Evolutionary conservation across 164 flowering plant species (phyloP).

Genomic region (Aristolochia californica): DNA sequence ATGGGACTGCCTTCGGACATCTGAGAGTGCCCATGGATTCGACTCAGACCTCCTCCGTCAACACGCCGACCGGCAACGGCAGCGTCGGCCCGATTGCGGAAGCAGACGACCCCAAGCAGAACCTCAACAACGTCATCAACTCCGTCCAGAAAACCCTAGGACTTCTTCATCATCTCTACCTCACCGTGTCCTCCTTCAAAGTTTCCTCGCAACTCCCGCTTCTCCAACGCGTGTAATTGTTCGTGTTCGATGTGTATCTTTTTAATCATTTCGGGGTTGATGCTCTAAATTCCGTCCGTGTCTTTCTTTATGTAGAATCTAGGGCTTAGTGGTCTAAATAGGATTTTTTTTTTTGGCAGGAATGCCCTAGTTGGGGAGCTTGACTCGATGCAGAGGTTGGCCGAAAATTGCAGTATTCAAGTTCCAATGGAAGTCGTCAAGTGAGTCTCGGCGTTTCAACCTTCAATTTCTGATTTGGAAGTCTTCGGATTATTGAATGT

Average conservation of each 20-base stretch:
- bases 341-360: conserved; percentile 24
- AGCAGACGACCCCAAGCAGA: conserved; percentile 68
- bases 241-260: background rate
- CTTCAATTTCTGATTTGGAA: background rate
- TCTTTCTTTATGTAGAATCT: background rate
- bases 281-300: background rate
- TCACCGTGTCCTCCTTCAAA: conserved; percentile 84
- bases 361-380: conserved; percentile 67
- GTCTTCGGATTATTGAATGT: background rate
- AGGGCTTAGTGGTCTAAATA: background rate
- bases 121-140: conserved; percentile 50
- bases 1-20: no score
- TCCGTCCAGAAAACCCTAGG: conserved; percentile 81
- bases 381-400: conserved; percentile 54
- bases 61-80: conserved; percentile 2
- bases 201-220: conserved; percentile 82
- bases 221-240: conserved; percentile 64
- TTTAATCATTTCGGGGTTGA: background rate
- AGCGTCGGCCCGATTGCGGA: conserved; percentile 11
- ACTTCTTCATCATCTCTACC: conserved; percentile 79
- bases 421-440: conserved; percentile 82
- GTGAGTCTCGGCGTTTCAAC: conserved; percentile 23
- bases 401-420: conserved; percentile 71
- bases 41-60: conserved; percentile 8
- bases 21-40: conserved; percentile 6